These are phyloP conservation scores for Phlyctochytrium planicorne DNA, from an alignment of 192 early-diverging fungal species.

Conservation along the genomic window DNA sequence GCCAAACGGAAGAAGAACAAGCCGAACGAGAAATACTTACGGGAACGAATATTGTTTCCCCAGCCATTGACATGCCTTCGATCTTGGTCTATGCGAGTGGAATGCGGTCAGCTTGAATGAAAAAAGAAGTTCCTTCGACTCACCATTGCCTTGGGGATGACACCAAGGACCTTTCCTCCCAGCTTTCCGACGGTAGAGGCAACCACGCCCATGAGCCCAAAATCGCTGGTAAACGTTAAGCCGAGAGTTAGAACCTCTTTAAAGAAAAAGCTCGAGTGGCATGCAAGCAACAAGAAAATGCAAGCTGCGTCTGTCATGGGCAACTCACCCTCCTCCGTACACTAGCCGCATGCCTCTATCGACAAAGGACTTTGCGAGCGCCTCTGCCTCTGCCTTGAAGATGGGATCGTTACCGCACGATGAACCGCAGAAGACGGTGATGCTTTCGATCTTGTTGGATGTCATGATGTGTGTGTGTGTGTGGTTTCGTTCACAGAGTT, in stretches of 20 bases:
- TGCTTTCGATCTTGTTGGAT: slow-evolving; percentile 36
- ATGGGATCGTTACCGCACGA: slow-evolving; percentile 17
- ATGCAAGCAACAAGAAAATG: too few species aligned
- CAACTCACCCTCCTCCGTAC: slow-evolving; percentile 46
- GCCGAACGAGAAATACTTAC: too few species aligned
- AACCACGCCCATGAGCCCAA: slow-evolving; percentile 80
- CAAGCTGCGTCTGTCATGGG: too few species aligned
- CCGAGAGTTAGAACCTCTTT: too few species aligned
- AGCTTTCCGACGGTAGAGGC: slow-evolving; percentile 60
- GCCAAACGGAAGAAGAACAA: too few species aligned
- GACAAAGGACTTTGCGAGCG: slow-evolving; percentile 18
- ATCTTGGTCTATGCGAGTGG: too few species aligned
- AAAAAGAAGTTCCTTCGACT: too few species aligned
- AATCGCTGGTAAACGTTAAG: too few species aligned
- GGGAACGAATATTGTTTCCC: slow-evolving; percentile 57
- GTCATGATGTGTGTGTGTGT: too few species aligned
- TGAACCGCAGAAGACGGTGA: slow-evolving; percentile 54
- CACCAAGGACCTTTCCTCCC: slow-evolving; percentile 67
- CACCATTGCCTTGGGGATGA: slow-evolving; percentile 74
- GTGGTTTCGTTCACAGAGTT: too few species aligned
- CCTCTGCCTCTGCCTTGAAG: slow-evolving; percentile 26
- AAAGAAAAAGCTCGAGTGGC: too few species aligned
- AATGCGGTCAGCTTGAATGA: too few species aligned
- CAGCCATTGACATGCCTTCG: slow-evolving; percentile 27
- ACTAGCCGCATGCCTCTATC: slow-evolving; percentile 24